Evolutionary conservation across 202 grass and related monocot species (phyloP), one percentile per base, ranked within the genome.

Genomic region (Hordeum pubiflorum): DNA sequence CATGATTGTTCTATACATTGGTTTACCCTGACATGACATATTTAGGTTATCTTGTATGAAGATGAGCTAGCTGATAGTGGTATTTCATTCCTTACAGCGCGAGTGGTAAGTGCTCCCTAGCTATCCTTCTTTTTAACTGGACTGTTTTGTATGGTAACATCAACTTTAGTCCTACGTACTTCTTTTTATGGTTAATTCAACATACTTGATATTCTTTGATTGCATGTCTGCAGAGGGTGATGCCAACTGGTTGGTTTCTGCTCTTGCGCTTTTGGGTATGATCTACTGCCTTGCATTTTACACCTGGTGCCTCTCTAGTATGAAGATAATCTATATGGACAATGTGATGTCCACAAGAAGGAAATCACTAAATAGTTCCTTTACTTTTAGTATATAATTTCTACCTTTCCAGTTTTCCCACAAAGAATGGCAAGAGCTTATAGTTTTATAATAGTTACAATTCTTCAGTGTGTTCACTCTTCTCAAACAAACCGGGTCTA

Each of bases 201-300:
- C 56, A 41, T 41, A 89, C 57, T 85, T 79, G 38, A 79, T 78
- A 79, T 64, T 34, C 10, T 78, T 88, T 54, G 10, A 2, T 89
- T 69, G 41, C 69, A 71, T 70, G 10, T 76, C 56, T 84, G 84
- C 83, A 93, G 96, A 93, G 96, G 91, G 96, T 98, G 75, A 98
- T 98, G 96, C 92, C 90, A 66, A 93, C 88, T 29, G 91, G 90
- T 86, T 98, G 96, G 96, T 98, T 98, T 89, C 79, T 98, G 81
- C 86, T 98, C 33, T 65, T 95, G 69, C 92, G 92, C 37, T 90
- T 86, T 43, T 98, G 96, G 96, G 96, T 98, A 89, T 80, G 83
- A 72, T 83, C 39, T 56, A n/a, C 37, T 78, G 29, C 43, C 21
- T 55, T 83, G 12, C 23, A 56, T 69, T 81, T 60, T 71, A 57